A percentile compares a stretch with the other conserved stretches of the same genome.
phyloP scores from a whole-genome alignment of 1,284 basidiomycete genomes.

The Malassezia japonica region DNA sequence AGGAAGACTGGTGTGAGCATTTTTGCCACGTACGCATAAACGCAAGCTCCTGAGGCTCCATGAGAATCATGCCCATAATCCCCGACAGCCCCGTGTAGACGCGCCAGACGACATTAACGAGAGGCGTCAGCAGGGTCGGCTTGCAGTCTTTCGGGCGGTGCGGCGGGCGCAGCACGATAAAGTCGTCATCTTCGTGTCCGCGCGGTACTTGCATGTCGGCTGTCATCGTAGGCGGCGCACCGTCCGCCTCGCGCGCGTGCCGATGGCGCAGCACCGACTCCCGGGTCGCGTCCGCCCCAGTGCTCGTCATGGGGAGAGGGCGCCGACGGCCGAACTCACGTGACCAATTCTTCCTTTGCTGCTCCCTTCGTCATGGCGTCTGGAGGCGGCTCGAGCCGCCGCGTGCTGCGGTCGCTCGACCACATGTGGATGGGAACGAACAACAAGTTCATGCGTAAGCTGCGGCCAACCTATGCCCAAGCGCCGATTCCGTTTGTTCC shows the following conservation, averaged over 20 bases:
- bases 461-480: slow-evolving; percentile 42
- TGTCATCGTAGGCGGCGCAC: background rate
- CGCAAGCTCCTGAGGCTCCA: slow-evolving; percentile 7
- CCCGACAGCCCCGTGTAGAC: background rate
- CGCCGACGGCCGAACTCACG: background rate
- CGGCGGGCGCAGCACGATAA: background rate
- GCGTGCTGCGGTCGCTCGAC: slow-evolving; percentile 47
- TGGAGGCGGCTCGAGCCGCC: slow-evolving; percentile 11
- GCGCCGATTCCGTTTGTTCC: slow-evolving; percentile 44
- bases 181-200: background rate
- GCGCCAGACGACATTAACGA: slow-evolving; percentile 2
- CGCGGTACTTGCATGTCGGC: background rate
- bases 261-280: slow-evolving; percentile 3
- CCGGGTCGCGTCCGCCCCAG: background rate
- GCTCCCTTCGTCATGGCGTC: background rate
- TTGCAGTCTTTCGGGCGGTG: background rate
- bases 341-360: background rate
- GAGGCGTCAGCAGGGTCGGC: background rate
- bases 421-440: slow-evolving; percentile 35
- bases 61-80: background rate
- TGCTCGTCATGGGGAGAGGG: background rate
- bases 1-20: slow-evolving; percentile 5
- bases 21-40: slow-evolving; percentile 2
- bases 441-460: slow-evolving; percentile 38
- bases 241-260: slow-evolving; percentile 1